Evolutionary conservation across 1,139 yeast genomes (phyloP).

Genomic region (Geotrichum europaeum): DNA sequence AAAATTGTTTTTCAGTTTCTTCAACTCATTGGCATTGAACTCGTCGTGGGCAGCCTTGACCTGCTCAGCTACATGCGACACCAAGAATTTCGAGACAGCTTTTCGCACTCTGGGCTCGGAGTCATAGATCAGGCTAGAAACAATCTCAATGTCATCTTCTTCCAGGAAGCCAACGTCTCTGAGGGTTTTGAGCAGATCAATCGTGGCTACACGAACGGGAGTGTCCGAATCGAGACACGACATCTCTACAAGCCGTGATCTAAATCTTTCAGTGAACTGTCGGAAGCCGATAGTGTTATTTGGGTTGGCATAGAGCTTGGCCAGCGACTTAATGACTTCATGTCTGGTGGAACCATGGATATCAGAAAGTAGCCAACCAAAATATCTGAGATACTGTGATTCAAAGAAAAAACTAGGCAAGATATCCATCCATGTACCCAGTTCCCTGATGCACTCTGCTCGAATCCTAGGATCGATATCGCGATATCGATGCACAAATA

Average conservation of each 20-base stretch:
- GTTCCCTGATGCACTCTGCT: conserved; percentile 54
- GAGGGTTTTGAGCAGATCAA: conserved; percentile 52
- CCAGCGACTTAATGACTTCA: conserved; percentile 56
- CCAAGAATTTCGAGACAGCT: conserved; percentile 29
- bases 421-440: conserved; percentile 63
- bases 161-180: conserved; percentile 58
- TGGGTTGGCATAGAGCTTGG: conserved; percentile 42
- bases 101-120: conserved; percentile 35
- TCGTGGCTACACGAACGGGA: conserved; percentile 48
- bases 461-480: conserved; percentile 74
- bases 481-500: conserved; percentile 71
- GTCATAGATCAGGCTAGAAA: conserved; percentile 45
- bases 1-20: conserved; percentile 17
- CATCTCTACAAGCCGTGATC: conserved; percentile 59
- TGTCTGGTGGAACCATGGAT: conserved; percentile 53
- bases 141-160: conserved; percentile 40
- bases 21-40: conserved; percentile 20
- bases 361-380: conserved; percentile 83
- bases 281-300: conserved; percentile 45
- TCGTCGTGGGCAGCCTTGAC: conserved; percentile 17
- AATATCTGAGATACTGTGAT: conserved; percentile 62
- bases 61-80: conserved; percentile 23
- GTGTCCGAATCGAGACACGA: conserved; percentile 48
- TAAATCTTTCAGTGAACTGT: conserved; percentile 68
- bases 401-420: conserved; percentile 69